A percentile compares a stretch with the other conserved stretches of the same genome.
phyloP scores from a whole-genome alignment of 768 basidiomycete genomes.

The Mycena maculata region DNA sequence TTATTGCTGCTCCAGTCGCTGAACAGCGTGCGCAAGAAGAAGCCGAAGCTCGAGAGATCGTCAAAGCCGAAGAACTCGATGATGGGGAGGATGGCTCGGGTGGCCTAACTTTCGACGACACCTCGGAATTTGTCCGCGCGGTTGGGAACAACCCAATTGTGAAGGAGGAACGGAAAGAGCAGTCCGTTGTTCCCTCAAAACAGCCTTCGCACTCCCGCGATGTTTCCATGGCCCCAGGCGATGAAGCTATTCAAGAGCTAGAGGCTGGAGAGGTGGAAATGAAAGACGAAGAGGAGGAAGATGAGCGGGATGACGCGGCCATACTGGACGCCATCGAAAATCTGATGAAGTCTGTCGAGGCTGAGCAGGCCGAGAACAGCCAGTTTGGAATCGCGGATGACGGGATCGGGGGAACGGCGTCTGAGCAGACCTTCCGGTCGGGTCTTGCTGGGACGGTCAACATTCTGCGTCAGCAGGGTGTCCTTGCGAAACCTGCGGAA shows the following conservation, averaged over 20 bases:
- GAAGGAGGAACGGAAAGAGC: slow-evolving; percentile 61
- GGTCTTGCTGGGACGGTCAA: slow-evolving; percentile 92
- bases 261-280: slow-evolving; percentile 85
- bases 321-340: slow-evolving; percentile 85
- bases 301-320: slow-evolving; percentile 63
- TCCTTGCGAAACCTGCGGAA: slow-evolving; percentile 71
- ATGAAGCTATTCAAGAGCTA: slow-evolving; percentile 76
- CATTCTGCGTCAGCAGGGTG: slow-evolving; percentile 92
- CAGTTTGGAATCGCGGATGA: slow-evolving; percentile 44
- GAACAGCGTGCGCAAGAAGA: slow-evolving; percentile 69
- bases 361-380: slow-evolving; percentile 58
- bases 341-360: slow-evolving; percentile 72
- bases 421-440: slow-evolving; percentile 82
- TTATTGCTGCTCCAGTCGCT: slow-evolving; percentile 61
- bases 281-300: slow-evolving; percentile 81
- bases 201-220: slow-evolving; percentile 55
- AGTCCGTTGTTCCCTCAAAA: slow-evolving; percentile 39
- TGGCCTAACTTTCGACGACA: slow-evolving; percentile 93
- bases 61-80: slow-evolving; percentile 60
- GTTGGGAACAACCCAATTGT: slow-evolving; percentile 75
- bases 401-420: slow-evolving; percentile 69
- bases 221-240: slow-evolving; percentile 67
- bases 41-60: slow-evolving; percentile 50
- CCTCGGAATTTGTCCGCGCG: slow-evolving; percentile 94
- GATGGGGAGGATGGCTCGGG: slow-evolving; percentile 58